These are phyloP conservation scores for Sphaerulina musiva DNA, from an alignment of 2,329 filamentous ascomycete genomes.

Conservation along the genomic window DNA sequence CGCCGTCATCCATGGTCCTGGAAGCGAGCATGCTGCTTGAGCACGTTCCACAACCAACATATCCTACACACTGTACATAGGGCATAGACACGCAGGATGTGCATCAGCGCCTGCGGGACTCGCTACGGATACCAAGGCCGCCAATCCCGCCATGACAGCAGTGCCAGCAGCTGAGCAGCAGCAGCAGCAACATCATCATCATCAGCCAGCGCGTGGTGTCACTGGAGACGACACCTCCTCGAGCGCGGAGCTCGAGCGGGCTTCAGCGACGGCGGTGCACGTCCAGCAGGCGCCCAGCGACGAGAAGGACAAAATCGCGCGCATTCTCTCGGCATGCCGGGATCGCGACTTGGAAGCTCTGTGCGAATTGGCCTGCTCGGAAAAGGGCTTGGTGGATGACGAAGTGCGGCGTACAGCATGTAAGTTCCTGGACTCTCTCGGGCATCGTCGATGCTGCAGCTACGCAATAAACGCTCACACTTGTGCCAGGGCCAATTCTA, in stretches of 20 bases:
- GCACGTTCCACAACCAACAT: not conserved
- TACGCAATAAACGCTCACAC: not conserved
- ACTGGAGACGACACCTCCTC: not conserved
- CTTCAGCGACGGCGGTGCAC: not conserved
- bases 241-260: not conserved
- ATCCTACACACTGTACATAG: not conserved
- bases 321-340: slow-evolving; percentile 40
- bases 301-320: slow-evolving; percentile 12
- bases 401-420: slow-evolving; percentile 66
- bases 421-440: slow-evolving; percentile 37
- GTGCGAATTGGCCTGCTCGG: slow-evolving; percentile 38
- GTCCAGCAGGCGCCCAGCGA: slow-evolving; percentile 3
- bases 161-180: not conserved
- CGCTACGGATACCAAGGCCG: not conserved
- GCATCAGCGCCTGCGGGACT: not conserved
- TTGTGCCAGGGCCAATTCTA: slow-evolving; percentile 54
- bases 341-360: slow-evolving; percentile 38
- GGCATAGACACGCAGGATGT: slow-evolving; percentile 1
- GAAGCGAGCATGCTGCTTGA: slow-evolving; percentile 8
- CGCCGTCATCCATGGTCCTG: slow-evolving; percentile 2
- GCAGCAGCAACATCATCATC: too few species aligned
- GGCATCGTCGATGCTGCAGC: not conserved
- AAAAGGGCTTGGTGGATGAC: slow-evolving; percentile 44
- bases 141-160: not conserved
- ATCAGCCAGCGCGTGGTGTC: not conserved